Base-by-base conservation (phyloP, 2,329 filamentous ascomycete genomes). In the Microcera coccophila region DNA sequence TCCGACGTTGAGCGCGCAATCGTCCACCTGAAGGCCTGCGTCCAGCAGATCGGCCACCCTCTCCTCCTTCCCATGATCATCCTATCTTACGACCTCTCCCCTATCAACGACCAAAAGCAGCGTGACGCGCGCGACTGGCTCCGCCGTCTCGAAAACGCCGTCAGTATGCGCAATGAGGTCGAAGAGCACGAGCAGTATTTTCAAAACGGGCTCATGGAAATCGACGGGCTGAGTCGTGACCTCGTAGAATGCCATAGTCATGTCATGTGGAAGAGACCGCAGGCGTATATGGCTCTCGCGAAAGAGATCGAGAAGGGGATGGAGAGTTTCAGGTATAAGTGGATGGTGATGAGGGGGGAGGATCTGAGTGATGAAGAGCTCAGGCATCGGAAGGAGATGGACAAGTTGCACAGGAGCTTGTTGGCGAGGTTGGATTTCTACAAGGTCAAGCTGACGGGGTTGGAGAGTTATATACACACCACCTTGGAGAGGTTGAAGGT, bases 231-330 rank as follows among this genome's bases (percentile, higher is more conserved):
- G 58, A 82, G 78, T 57, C 69, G 76, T 20, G 78, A 82, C 54
- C 66, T 83, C 34, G 79, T 82, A 48, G 79, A 83, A 63, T 83
- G 79, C 52, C 78, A 82, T 56, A 72, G 74, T 1, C 76, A 79
- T 53, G 78, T 81, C 21, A 66, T 82, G 49, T 82, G 78, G 78
- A 81, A 81, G 62, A 68, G 79, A 24, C 79, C 79, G 2, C 76
- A 80, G 61, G 78, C 80, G 1, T 83, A 81, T 54, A 62, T 73
- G 57, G 74, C 75, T 40, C 74, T 80, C 39, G 64, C 74, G 39
- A 62, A 61, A 22, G 71, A 74, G 52, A 70, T 81, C 55, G 65
- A 71, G 45, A 60, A 60, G 40, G 71, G 71, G 18, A 73, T 81
- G 71, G 58, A 57, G 5, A 60, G 59, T 26, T 79, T 76, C 52